phyloP scores from a whole-genome alignment of 805 yeast species.

The Ogataea dorogensis region DNA sequence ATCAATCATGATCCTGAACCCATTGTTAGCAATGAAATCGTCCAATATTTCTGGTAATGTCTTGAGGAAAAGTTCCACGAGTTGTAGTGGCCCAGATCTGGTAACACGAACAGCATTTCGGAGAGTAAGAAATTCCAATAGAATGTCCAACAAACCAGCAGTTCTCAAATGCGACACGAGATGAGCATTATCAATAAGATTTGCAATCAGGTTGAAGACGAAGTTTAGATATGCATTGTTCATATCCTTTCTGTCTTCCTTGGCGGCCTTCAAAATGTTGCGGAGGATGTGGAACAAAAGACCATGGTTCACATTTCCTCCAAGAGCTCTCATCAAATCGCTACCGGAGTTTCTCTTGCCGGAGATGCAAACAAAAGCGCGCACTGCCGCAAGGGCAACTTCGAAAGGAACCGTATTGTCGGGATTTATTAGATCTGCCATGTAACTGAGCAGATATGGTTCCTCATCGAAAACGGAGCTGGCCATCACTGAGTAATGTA shows the following conservation, averaged over 20 bases:
- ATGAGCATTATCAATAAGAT: conserved; percentile 55
- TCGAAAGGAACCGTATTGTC: conserved; percentile 53
- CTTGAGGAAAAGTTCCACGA: conserved; percentile 46
- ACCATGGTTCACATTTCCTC: conserved; percentile 89
- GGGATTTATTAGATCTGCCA: conserved; percentile 72
- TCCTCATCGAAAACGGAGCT: conserved; percentile 69
- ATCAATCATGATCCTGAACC: conserved; percentile 60
- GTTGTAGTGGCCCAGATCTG: conserved; percentile 60
- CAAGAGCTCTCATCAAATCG: conserved; percentile 72
- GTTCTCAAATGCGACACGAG: conserved; percentile 57
- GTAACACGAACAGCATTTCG: conserved; percentile 53
- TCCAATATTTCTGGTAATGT: conserved; percentile 51
- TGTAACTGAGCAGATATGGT: conserved; percentile 63
- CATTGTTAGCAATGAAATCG: conserved; percentile 64
- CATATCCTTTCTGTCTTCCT: conserved; percentile 30
- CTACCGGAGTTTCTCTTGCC: conserved; percentile 66
- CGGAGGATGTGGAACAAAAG: conserved; percentile 69
- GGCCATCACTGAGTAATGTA: conserved; percentile 56
- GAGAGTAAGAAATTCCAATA: conserved; percentile 58
- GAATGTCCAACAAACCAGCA: conserved; percentile 72
- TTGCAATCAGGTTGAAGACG: conserved; percentile 61
- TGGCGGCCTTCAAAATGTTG: conserved; percentile 52
- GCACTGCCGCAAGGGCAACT: conserved; percentile 58
- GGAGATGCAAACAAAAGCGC: conserved; percentile 68
- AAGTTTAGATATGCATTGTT: conserved; percentile 32